A percentile compares a stretch with the other conserved stretches of the same genome.
These are phyloP conservation scores for Potentilla sterilis DNA, from an alignment of 306 rosid genomes.

Conservation along the genomic window DNA sequence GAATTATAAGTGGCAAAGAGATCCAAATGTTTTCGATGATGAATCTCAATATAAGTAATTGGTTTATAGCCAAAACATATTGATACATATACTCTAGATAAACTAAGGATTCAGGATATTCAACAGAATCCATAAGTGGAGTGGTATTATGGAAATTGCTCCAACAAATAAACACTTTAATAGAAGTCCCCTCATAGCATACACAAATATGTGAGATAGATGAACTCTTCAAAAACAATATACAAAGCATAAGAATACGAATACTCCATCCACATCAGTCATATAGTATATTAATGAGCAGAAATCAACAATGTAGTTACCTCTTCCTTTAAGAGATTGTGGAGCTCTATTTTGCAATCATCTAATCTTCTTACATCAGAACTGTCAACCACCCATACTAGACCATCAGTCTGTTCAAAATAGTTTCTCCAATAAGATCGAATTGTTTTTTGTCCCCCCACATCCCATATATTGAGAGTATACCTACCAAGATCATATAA, in stretches of 20 bases:
- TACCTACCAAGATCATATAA: constrained; percentile 45
- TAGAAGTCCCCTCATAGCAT: background rate
- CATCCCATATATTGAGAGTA: constrained; percentile 83
- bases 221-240: background rate
- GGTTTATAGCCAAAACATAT: background rate
- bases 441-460: constrained; percentile 89
- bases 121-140: constrained; percentile 1
- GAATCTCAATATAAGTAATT: background rate
- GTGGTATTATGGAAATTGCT: no score
- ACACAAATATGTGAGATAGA: background rate
- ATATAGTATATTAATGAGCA: background rate
- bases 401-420: constrained; percentile 89
- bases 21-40: background rate
- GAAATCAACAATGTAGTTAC: constrained; percentile 30
- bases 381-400: constrained; percentile 91
- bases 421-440: constrained; percentile 93
- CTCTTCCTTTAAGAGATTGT: constrained; percentile 92
- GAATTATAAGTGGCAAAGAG: background rate
- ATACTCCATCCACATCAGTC: background rate
- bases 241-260: background rate
- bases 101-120: background rate
- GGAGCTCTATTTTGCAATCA: constrained; percentile 81
- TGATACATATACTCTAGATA: background rate
- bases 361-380: constrained; percentile 80
- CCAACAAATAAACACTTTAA: background rate